Evolutionary conservation across 768 basidiomycete species (phyloP).

Genomic region (Mycena pura): DNA sequence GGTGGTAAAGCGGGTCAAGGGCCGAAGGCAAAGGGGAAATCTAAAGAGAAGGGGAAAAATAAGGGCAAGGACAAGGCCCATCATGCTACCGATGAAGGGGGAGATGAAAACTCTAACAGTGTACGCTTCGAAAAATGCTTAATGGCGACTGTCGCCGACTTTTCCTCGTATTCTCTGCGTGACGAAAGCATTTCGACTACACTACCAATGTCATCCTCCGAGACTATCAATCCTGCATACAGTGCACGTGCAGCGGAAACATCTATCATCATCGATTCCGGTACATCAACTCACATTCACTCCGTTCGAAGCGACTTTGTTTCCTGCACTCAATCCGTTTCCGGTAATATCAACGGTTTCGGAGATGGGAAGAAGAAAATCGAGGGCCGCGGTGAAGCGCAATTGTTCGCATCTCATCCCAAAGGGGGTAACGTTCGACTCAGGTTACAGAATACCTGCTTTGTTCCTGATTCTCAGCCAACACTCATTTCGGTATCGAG

Average conservation of each 20-base stretch:
- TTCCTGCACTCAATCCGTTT: neutral
- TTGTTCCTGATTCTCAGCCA: constrained; percentile 18
- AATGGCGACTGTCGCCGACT: constrained; percentile 6
- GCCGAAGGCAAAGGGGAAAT: neutral
- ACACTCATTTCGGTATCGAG: constrained; percentile 20
- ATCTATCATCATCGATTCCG: constrained; percentile 22
- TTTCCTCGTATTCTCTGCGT: constrained; percentile 13
- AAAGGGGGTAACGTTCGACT: constrained; percentile 1
- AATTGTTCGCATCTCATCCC: constrained; percentile 4
- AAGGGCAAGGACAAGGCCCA: constrained; percentile 28
- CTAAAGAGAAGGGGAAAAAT: neutral
- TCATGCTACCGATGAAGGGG: constrained; percentile 4
- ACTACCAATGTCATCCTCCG: constrained; percentile 9
- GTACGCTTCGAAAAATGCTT: constrained; percentile 13
- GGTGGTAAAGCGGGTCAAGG: constrained; percentile 3
- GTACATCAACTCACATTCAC: constrained; percentile 21
- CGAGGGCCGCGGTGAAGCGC: constrained; percentile 14
- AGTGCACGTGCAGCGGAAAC: constrained; percentile 17
- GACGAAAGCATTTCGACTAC: constrained; percentile 12
- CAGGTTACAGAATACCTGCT: constrained; percentile 14
- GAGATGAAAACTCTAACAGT: constrained; percentile 10
- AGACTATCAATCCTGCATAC: constrained; percentile 1
- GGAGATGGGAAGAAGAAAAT: constrained; percentile 20
- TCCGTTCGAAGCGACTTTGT: constrained; percentile 16
- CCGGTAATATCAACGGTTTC: constrained; percentile 14